These are phyloP conservation scores for Euclidium syriacum DNA, from an alignment of 345 rosid genomes.

Conservation along the genomic window DNA sequence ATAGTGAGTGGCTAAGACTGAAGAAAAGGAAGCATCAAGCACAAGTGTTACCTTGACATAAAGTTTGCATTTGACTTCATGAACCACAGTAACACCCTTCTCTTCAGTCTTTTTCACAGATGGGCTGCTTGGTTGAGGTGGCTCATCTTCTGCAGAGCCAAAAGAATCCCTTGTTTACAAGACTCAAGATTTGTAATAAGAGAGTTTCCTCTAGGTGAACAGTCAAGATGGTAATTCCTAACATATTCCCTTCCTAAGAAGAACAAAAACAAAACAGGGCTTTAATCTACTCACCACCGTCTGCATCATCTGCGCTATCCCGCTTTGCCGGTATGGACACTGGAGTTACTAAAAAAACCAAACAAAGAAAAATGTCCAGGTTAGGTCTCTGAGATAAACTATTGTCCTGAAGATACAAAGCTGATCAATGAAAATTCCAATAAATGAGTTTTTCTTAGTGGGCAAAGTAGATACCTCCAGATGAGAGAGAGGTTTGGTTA, in stretches of 20 bases:
- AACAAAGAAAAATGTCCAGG: background rate
- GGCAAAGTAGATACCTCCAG: conserved; percentile 26
- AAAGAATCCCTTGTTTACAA: conserved; percentile 2
- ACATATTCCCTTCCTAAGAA: background rate
- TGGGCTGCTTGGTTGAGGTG: conserved; percentile 84
- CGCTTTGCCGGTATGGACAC: conserved; percentile 21
- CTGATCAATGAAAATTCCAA: conserved; percentile 1
- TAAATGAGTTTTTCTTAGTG: background rate
- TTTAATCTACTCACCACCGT: conserved; percentile 23
- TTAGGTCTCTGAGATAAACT: conserved; percentile 5
- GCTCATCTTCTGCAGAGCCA: conserved; percentile 52
- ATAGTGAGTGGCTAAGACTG: background rate
- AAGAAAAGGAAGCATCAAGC: background rate
- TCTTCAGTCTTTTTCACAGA: conserved; percentile 89
- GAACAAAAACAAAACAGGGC: background rate
- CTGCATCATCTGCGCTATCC: conserved; percentile 26
- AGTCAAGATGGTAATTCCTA: background rate
- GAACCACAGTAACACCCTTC: conserved; percentile 69
- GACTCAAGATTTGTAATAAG: background rate
- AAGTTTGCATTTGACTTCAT: conserved; percentile 96
- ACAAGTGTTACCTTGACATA: conserved; percentile 79
- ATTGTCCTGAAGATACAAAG: background rate
- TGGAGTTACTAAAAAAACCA: conserved; percentile 20
- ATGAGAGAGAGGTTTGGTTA: conserved; percentile 17
- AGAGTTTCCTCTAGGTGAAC: background rate